These are phyloP conservation scores for Breviolum minutum DNA, from an alignment of 73 alveolate species.

Conservation along the genomic window DNA sequence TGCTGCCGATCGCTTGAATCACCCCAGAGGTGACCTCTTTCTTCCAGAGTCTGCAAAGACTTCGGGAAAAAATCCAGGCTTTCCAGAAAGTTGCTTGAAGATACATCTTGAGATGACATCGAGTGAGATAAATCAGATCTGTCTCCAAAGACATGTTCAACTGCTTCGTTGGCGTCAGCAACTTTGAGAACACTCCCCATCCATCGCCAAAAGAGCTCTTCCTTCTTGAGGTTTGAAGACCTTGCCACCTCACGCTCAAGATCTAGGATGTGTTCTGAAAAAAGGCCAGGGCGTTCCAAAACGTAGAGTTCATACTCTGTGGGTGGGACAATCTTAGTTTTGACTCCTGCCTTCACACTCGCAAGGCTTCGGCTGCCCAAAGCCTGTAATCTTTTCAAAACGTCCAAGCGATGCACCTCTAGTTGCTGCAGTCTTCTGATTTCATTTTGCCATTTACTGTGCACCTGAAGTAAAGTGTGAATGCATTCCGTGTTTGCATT, in stretches of 20 bases:
- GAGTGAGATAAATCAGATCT: neutral
- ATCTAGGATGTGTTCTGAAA: neutral
- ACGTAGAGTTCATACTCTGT: conserved; percentile 40
- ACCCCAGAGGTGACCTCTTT: conserved; percentile 9
- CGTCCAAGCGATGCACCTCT: neutral
- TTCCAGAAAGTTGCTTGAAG: neutral
- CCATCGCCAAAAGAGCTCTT: conserved; percentile 46
- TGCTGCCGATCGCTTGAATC: neutral
- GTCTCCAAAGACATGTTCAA: neutral
- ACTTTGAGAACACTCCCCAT: conserved; percentile 21
- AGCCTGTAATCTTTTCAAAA: neutral
- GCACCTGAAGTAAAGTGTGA: neutral
- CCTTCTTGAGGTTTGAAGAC: neutral
- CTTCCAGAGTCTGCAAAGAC: neutral
- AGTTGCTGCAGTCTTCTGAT: neutral
- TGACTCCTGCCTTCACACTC: neutral
- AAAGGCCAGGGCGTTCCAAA: neutral
- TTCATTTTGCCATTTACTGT: neutral
- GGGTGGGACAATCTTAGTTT: neutral
- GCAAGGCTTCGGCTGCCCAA: neutral
- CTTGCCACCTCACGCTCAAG: neutral
- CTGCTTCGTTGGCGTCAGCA: neutral
- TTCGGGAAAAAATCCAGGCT: neutral
- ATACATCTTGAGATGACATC: neutral
- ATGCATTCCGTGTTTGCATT: neutral